Evolutionary conservation across 2,329 filamentous ascomycete species (phyloP), one percentile per base, ranked within the genome.

Genomic region (Exophiala oligosperma): DNA sequence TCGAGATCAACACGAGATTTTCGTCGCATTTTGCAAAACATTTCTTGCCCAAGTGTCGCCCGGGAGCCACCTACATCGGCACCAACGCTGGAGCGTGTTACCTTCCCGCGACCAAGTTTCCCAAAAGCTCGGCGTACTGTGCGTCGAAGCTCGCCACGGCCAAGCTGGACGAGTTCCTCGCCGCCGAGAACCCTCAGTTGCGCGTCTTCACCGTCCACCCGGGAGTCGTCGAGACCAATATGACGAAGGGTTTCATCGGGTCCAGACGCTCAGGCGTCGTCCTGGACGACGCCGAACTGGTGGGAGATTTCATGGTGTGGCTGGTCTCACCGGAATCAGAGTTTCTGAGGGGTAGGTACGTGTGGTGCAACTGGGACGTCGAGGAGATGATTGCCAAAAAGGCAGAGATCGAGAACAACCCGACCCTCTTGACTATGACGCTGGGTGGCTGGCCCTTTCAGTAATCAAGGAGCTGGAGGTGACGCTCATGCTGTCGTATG

Each of bases 1-100:
- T 74, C 67, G 74, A 79, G 48, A 71, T 81, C 41, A 84, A 84
- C 63, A 46, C 83, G 11, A 72, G 74, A 17, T 82, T 81, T 41
- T 26, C 60, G 5, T 48, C 57, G 23, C 57, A 59, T 32, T 59
- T 65, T 28, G 56, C 60, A 4, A 73, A 76, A n/a, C 72, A 75
- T 0, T 79, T 82, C 43, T 63, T 83, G 6, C 78, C 79, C 1
- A 64, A 63, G 50, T 49, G 49, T 48, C 50, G 53, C 24, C 48
- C 57, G 2, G 57, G 55, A 29, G 62, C 64, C 28, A 61, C 56
- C 1, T 63, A 60, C 40, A 60, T 66, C 55, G 80, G 78, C 53
- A 69, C 83, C 35, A 72, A 60, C 29, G 56, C 62, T 4, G 61
- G 38, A 11, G 41, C 48, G 35, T 44, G 40, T 21, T 57, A 61